A percentile compares a stretch with the other conserved stretches of the same genome.
Evolutionary conservation across 2,329 filamentous ascomycete species (phyloP).

Genomic region (Pestalotiopsis fici): DNA sequence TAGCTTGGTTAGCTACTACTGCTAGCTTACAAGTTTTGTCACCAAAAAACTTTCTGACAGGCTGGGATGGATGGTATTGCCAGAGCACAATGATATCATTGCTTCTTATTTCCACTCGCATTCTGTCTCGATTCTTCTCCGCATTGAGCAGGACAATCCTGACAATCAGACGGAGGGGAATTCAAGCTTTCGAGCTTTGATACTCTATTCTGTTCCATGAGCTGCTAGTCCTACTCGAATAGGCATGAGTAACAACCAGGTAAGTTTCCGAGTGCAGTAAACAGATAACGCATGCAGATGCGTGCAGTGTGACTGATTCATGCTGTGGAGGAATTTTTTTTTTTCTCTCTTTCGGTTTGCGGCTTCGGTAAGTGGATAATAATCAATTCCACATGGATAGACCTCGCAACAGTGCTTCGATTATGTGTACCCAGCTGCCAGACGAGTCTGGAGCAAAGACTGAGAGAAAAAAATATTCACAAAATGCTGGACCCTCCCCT

Average conservation of each 20-base stretch:
- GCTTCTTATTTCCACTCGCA: background rate
- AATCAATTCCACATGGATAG: background rate
- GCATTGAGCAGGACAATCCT: background rate
- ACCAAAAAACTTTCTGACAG: background rate
- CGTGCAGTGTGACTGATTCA: background rate
- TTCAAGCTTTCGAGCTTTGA: background rate
- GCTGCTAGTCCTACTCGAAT: background rate
- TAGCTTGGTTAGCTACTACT: background rate
- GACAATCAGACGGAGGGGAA: background rate
- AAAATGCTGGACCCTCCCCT: background rate
- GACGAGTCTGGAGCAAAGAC: no score
- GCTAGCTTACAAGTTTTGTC: background rate
- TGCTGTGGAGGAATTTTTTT: background rate
- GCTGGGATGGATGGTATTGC: background rate
- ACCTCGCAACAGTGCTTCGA: background rate
- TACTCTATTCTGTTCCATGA: background rate
- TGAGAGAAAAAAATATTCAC: background rate
- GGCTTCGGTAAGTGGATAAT: background rate
- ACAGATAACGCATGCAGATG: background rate
- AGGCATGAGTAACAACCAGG: background rate
- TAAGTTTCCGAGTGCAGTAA: background rate
- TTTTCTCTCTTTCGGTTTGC: background rate
- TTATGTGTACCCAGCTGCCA: no score
- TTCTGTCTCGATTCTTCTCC: background rate
- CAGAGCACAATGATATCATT: conserved; percentile 2